A percentile compares a stretch with the other conserved stretches of the same genome.
phyloP scores from a whole-genome alignment of 495 filamentous ascomycete genomes.

The Lophiostoma macrostomum region DNA sequence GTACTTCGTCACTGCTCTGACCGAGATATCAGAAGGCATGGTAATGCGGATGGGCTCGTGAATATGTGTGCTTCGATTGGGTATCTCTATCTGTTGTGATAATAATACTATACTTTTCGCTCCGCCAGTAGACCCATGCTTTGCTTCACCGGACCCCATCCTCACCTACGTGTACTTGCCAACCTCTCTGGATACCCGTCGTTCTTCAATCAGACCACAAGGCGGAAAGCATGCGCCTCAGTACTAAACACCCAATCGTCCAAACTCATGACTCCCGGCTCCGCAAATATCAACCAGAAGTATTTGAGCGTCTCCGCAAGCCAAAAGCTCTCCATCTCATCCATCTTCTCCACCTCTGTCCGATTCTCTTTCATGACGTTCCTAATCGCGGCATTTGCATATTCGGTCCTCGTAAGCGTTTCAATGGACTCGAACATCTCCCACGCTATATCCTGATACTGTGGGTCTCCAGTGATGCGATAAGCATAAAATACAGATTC shows the following conservation, averaged over 20 bases:
- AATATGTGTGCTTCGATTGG: no score
- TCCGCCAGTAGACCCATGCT: no score
- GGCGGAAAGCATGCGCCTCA: slow-evolving; percentile 48
- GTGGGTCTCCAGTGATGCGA: slow-evolving; percentile 66
- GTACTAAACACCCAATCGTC: slow-evolving; percentile 58
- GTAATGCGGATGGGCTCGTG: no score
- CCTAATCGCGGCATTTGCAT: slow-evolving; percentile 56
- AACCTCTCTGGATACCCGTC: no score
- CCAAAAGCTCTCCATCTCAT: slow-evolving; percentile 48
- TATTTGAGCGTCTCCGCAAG: slow-evolving; percentile 53
- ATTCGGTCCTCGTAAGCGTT: slow-evolving; percentile 55
- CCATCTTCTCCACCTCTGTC: slow-evolving; percentile 19
- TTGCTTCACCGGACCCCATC: no score
- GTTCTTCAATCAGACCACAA: background rate
- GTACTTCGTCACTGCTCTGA: no score
- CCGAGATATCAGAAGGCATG: no score
- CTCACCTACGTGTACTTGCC: no score
- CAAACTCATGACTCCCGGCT: slow-evolving; percentile 47
- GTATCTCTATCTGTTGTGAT: no score
- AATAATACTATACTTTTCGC: no score
- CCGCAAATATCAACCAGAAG: slow-evolving; percentile 51
- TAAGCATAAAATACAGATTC: slow-evolving; percentile 67
- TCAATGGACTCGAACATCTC: slow-evolving; percentile 68
- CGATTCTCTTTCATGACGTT: slow-evolving; percentile 51
- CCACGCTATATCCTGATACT: slow-evolving; percentile 68